phyloP scores from a whole-genome alignment of 139 green algal species.

The Diplosphaera chodatii region DNA sequence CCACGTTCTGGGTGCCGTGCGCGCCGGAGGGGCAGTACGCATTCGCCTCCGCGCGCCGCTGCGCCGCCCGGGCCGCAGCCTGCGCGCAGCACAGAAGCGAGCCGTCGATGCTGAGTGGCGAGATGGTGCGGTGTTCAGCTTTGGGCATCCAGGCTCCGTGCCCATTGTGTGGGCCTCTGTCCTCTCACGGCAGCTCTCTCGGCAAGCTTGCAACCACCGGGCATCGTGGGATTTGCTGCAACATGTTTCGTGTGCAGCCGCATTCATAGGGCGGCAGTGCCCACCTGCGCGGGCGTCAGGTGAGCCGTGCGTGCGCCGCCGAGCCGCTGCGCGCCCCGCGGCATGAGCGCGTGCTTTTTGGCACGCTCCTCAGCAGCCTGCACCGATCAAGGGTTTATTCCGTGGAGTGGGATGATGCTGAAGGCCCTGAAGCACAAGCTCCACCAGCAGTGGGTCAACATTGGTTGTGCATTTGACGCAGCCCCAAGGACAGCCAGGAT shows the following conservation, averaged over 20 bases:
- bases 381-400: not conserved
- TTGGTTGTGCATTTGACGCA: no score
- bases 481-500: no score
- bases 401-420: no score
- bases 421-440: no score
- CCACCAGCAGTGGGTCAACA: no score
- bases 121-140: no score
- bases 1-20: not conserved
- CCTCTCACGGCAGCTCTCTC: no score
- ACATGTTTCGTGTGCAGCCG: not conserved
- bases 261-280: no score
- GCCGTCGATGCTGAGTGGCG: not conserved
- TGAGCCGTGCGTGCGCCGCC: constrained; percentile 20
- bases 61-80: constrained; percentile 47
- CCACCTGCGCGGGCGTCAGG: constrained; percentile 34
- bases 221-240: not conserved
- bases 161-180: no score
- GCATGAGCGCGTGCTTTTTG: constrained; percentile 27
- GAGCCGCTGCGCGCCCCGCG: constrained; percentile 28
- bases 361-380: constrained; percentile 35
- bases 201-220: not conserved
- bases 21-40: constrained; percentile 33
- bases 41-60: constrained; percentile 40
- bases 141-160: no score
- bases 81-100: not conserved